Evolutionary conservation across 2,329 filamentous ascomycete genomes (phyloP), one percentile per base, ranked within the genome.

Genomic region (Xylaria sp.): DNA sequence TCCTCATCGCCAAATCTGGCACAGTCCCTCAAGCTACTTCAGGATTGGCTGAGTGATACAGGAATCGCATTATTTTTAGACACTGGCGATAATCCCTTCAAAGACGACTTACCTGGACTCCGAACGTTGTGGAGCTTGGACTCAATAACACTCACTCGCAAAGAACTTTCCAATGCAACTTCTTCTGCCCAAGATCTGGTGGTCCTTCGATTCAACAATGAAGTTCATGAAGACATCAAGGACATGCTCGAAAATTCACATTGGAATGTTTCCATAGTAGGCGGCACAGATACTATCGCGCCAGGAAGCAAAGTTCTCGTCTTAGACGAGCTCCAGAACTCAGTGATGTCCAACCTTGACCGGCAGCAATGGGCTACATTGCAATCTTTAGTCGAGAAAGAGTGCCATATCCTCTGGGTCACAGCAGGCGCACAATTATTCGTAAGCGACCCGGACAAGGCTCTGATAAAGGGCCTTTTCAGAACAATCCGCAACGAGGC

Each of bases 401-500:
- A 60, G 10, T 65, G 63, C 5, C 6, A 46, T 23, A 32, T 65
- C 13, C 54, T 67, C 3, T 67, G 65, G 65, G 52, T 67, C 13
- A 67, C 65, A 0, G 8, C 9, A 10, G 65, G 65, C 10, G 41
- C 46, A 20, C 65, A 67, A 25, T 18, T 32, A 20, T 25, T 7
- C 1, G 52, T 63, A 0, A 54, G 1, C 18, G 34, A 67, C 5
- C 65, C 65, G 7, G 25, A 39, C 2, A 63, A 18, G 28, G 48
- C 65, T 7, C 15, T 46, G 1, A n/a, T 50, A 7, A 15, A 37
- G 2, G 65, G 65, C 0, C 15, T 67, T 6, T 63, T 63, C 23
- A 3, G 65, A 2, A 23, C 25, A 1, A 23, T 59, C 1, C 59
- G 65, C 3, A 34, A 52, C 6, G 59, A 67, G 8, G 8, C 3